These are phyloP conservation scores for Aspergillus sojae DNA, from an alignment of 2,329 filamentous ascomycete species.

Conservation along the genomic window DNA sequence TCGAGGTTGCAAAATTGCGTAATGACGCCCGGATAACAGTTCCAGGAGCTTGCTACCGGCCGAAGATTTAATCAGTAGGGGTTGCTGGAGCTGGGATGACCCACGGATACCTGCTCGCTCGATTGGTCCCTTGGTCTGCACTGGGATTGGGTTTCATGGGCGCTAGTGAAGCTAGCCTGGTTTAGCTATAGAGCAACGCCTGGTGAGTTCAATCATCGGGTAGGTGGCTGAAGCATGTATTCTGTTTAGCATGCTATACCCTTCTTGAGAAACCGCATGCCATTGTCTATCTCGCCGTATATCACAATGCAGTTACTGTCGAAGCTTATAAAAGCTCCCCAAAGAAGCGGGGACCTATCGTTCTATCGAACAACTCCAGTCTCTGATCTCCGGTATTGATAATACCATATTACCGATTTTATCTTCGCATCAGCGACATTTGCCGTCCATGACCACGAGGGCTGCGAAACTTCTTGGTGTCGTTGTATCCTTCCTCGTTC, in stretches of 20 bases:
- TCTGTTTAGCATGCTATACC: background rate
- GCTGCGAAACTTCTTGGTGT: background rate
- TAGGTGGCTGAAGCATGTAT: background rate
- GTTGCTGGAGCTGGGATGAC: background rate
- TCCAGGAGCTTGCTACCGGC: background rate
- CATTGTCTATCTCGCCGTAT: background rate
- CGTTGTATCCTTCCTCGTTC: constrained; percentile 1
- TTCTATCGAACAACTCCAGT: background rate
- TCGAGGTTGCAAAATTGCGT: no score
- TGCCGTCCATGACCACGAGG: background rate
- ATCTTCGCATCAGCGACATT: background rate
- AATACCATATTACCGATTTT: background rate
- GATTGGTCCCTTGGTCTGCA: background rate
- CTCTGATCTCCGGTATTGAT: background rate
- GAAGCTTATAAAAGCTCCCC: background rate
- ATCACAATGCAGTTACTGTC: background rate
- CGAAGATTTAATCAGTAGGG: background rate
- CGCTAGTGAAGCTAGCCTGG: background rate
- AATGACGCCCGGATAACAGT: background rate
- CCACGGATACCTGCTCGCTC: background rate
- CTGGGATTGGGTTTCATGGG: background rate
- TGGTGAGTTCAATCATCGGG: background rate
- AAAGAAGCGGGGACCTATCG: background rate
- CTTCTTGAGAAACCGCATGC: background rate
- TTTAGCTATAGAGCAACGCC: background rate